Conservation (phyloP, 306 rosid species). For the Quercus suber region DNA sequence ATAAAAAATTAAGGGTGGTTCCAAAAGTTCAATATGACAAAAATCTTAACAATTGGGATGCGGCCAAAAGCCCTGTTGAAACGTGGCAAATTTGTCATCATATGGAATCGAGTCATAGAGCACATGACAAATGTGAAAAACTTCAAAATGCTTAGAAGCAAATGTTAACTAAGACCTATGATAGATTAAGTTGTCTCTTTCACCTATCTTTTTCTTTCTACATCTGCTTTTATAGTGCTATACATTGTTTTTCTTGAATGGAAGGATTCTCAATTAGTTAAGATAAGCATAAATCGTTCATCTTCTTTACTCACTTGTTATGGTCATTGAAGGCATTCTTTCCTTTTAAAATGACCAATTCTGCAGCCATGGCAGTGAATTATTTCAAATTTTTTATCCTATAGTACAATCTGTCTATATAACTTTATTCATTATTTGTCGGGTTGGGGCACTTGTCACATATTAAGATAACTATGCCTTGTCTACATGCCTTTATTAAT, state of each 20-base stretch:
- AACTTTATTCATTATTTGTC: not conserved
- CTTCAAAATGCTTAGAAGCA: not conserved
- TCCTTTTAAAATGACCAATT: not conserved
- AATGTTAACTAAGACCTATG: not conserved
- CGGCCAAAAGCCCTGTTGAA: not conserved
- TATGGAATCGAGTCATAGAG: not conserved
- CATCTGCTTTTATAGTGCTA: not conserved
- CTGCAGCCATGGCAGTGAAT: not conserved
- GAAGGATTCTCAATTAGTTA: not conserved
- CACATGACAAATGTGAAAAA: not conserved
- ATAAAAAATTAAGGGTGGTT: too few species aligned
- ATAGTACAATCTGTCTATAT: not conserved
- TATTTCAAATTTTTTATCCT: not conserved
- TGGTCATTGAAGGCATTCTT: not conserved
- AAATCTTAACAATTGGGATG: too few species aligned
- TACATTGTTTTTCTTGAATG: not conserved
- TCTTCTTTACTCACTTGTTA: not conserved
- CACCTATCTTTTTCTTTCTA: not conserved
- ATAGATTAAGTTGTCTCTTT: not conserved
- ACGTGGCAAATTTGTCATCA: not conserved
- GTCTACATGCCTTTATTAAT: too few species aligned
- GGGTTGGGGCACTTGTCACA: not conserved
- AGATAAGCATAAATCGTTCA: not conserved
- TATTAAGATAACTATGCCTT: not conserved
- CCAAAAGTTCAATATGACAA: too few species aligned